Evolutionary conservation across 129 eudicot species (phyloP), one percentile per base, ranked within the genome.

Genomic region (Flaveria bidentis): DNA sequence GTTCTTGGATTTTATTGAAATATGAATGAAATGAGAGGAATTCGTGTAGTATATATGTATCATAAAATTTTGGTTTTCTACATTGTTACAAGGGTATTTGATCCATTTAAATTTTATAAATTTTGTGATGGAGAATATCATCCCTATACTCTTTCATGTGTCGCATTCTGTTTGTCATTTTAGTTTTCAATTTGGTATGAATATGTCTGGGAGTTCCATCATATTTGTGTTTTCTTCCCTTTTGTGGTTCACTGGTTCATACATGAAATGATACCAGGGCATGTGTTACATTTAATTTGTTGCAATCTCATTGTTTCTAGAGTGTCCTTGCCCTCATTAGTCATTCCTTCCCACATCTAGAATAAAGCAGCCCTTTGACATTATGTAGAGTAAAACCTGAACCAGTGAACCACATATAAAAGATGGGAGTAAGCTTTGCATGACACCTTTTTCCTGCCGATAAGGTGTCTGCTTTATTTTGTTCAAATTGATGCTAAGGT

Each of bases 401-500:
- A 58, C 30, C 65, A n/a, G n/a, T n/a, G n/a, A n/a, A n/a, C n/a
- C n/a, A n/a, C n/a, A n/a, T 26, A 61, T 28, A 26, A 25, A 4
- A 3, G 2, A 25, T 61, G 17, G 41, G 41, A 8, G 22, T 53
- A 57, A 22, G 64, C 9, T 26, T 36, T 11, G 2, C 67, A 25
- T 61, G 28, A 1, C 75, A 49, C 55, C 51, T 71, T 71, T 51
- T 49, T 71, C 62, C 50, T 15, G 16, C 9, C 15, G 2, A 15
- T 28, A 9, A 50, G 46, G 9, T 15, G 22, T 25, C 26, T 50
- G 75, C 46, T 7, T 71, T 16, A 50, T 52, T 30, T 52, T 30
- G 50, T 52, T 33, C 46, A 71, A 71, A 10, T 39, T 71, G 76
- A 71, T 71, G 3, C 10, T 33, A 49, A 30, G 33, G 6, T 39